These are phyloP conservation scores for Lactarius pseudohatsudake DNA, from an alignment of 768 basidiomycete species.

Conservation along the genomic window DNA sequence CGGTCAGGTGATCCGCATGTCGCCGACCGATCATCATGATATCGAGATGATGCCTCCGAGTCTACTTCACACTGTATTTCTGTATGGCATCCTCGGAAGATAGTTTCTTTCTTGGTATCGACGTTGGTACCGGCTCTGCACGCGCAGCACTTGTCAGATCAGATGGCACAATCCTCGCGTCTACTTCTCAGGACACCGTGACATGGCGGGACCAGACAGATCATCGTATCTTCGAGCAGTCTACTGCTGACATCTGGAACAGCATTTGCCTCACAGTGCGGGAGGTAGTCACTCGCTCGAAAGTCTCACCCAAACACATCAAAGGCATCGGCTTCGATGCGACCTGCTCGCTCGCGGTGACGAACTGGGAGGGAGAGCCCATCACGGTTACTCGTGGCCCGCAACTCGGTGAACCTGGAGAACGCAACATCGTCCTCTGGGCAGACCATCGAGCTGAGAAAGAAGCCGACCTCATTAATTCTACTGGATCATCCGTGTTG, in stretches of 20 bases:
- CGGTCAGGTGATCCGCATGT: not conserved
- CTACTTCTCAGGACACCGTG: slow-evolving; percentile 75
- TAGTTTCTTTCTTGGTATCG: slow-evolving; percentile 67
- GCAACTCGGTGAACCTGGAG: slow-evolving; percentile 60
- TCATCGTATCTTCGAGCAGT: slow-evolving; percentile 96
- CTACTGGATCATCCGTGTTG: slow-evolving; percentile 77
- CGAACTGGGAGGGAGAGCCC: slow-evolving; percentile 69
- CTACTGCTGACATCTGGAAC: slow-evolving; percentile 84
- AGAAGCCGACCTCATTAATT: slow-evolving; percentile 90
- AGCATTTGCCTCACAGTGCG: slow-evolving; percentile 61
- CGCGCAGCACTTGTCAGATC: slow-evolving; percentile 77
- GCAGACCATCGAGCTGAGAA: slow-evolving; percentile 93
- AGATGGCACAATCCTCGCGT: slow-evolving; percentile 70
- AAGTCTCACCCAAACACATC: slow-evolving; percentile 57
- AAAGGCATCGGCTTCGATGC: slow-evolving; percentile 95
- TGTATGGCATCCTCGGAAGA: slow-evolving; percentile 39
- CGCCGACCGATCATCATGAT: slow-evolving; percentile 8
- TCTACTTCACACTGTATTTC: not conserved
- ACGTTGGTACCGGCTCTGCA: slow-evolving; percentile 93
- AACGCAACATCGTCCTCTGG: slow-evolving; percentile 91
- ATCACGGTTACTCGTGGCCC: slow-evolving; percentile 71
- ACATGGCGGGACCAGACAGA: slow-evolving; percentile 85
- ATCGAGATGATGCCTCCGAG: not conserved
- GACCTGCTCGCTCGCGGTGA: slow-evolving; percentile 92
- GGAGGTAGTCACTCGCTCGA: slow-evolving; percentile 58